Evolutionary conservation across 805 yeast species (phyloP), one percentile per base, ranked within the genome.

Genomic region (Cephaloascus albidus): DNA sequence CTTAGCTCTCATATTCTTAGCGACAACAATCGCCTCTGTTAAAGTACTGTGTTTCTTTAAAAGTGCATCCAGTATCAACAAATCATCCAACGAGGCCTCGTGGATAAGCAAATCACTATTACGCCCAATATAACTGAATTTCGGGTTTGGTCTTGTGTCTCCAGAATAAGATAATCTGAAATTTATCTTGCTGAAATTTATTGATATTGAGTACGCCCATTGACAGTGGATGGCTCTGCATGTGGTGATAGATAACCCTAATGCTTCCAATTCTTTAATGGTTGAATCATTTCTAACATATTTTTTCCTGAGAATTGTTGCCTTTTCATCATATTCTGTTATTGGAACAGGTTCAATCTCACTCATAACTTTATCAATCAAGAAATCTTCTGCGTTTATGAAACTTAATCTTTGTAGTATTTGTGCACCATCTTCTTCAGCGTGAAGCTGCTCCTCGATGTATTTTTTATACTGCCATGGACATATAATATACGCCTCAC

Each of bases 1-100:
- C 23, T 70, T 65, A 18, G 89, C 87, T 18, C 71, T 60, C 97
- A 93, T 90, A 30, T 64, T 57, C 40, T 72, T 65, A 1, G 85
- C 77, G 2, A 88, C 78, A 14, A 63, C 65, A 20, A 89, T 68
- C 0, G 97, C 97, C 53, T 90, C 97, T 17, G 83, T 74, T 40
- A 88, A 76, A 0, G 99, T 93, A 12, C 95, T 79, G 54, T 93
- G 99, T 43, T 77, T 75, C 55, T 93, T 93, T 27, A 73, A 69
- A 20, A 74, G 58, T 0, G 98, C 98, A 55, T 88, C 97, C 39
- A 74, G 78, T 4, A 69, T 62, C 36, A 87, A 65, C 26, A 74
- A 85, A 55, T 87, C 85, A 41, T 86, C 96, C 44, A 93, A 72
- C 0, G 98, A 86, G 0, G 97, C 89, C 57, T 93, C 99, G 57